phyloP scores from a whole-genome alignment of 495 filamentous ascomycete genomes.

The Aspergillus biplanus region DNA sequence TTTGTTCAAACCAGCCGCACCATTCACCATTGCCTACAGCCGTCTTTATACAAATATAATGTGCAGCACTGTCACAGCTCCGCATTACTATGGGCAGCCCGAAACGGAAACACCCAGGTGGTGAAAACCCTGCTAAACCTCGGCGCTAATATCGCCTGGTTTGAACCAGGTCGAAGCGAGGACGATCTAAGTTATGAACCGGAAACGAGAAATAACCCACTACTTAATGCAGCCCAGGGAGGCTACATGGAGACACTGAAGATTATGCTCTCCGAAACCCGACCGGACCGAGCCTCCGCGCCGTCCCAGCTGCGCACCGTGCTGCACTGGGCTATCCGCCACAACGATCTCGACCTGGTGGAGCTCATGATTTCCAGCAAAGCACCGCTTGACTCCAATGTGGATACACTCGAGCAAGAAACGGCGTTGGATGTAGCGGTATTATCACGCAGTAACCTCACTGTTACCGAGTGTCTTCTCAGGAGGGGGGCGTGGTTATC shows the following conservation, averaged over 20 bases:
- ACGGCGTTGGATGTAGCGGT: constrained; percentile 7
- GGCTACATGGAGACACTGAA: constrained; percentile 1
- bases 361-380: constrained; percentile 11
- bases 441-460: background rate
- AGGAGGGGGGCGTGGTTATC: background rate
- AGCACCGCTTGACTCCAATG: constrained; percentile 1
- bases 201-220: constrained; percentile 4
- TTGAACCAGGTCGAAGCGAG: background rate
- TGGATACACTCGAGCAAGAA: background rate
- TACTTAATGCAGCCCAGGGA: constrained; percentile 1
- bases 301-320: constrained; percentile 7
- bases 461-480: constrained; percentile 6
- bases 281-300: constrained; percentile 8
- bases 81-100: constrained; percentile 9
- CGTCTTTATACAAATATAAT: constrained; percentile 7
- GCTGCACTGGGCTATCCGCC: constrained; percentile 12
- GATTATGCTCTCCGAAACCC: constrained; percentile 7
- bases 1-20: background rate
- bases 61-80: constrained; percentile 2
- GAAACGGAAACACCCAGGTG: constrained; percentile 1
- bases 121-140: constrained; percentile 2
- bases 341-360: background rate
- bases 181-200: background rate
- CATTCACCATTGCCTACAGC: background rate
- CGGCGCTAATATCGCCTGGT: constrained; percentile 6